Conservation (phyloP, 169 alveolate genomes). For the Plasmodium vinckei region DNA sequence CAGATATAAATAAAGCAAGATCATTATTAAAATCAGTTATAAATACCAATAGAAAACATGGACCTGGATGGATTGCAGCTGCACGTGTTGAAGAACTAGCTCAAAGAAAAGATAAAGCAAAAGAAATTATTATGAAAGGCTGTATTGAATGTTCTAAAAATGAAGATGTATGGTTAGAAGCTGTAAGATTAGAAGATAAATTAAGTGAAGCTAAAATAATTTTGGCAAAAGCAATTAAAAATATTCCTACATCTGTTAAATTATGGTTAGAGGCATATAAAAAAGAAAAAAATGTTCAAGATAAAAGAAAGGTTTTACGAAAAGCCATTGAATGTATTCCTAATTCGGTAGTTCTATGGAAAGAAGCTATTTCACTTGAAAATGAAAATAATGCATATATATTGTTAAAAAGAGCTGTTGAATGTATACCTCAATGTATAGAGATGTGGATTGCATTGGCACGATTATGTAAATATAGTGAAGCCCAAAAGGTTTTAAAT, state of each 20-base stretch:
- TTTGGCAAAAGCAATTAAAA: constrained; percentile 93
- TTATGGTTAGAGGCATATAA: constrained; percentile 97
- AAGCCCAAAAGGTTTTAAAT: constrained; percentile 96
- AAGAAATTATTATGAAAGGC: constrained; percentile 96
- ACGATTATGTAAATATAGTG: constrained; percentile 95
- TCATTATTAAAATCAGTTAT: constrained; percentile 91
- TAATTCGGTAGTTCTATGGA: constrained; percentile 97
- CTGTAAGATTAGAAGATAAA: constrained; percentile 97
- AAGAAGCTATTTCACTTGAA: constrained; percentile 96
- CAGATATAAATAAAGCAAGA: constrained; percentile 96
- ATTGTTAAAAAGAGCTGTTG: constrained; percentile 97
- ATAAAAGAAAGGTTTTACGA: constrained; percentile 91
- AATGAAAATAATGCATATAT: constrained; percentile 94
- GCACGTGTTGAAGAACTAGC: constrained; percentile 98
- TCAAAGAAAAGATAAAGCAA: constrained; percentile 94
- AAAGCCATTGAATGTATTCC: constrained; percentile 98
- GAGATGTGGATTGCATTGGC: constrained; percentile 99
- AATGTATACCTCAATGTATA: constrained; percentile 97
- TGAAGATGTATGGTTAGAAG: constrained; percentile 99
- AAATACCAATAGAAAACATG: constrained; percentile 95
- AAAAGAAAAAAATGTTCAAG: constrained; percentile 92
- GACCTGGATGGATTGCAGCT: constrained; percentile 99
- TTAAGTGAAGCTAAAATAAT: constrained; percentile 93
- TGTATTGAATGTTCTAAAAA: constrained; percentile 96
- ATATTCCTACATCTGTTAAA: constrained; percentile 91